These are phyloP conservation scores for Batkoa obscura DNA, from an alignment of 371 early-diverging fungal species.

Conservation along the genomic window DNA sequence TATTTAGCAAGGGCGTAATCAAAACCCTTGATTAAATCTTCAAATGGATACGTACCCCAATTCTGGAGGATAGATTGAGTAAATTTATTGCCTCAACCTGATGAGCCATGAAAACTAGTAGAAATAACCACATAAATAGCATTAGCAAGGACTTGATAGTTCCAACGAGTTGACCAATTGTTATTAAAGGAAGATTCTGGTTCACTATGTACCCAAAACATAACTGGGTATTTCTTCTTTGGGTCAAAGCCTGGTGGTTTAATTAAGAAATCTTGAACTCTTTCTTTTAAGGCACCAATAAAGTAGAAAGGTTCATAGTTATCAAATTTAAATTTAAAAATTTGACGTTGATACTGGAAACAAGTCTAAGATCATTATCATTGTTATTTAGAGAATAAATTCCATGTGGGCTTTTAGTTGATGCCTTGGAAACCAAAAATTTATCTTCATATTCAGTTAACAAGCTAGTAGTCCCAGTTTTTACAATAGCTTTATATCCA, in stretches of 20 bases:
- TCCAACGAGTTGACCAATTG: conserved; percentile 11
- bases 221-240: conserved; percentile 47
- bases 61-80: conserved; percentile 50
- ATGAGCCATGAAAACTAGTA: conserved; percentile 60
- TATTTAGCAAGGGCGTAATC: conserved; percentile 35
- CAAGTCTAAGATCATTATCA: conserved; percentile 13
- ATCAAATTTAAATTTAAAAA: conserved; percentile 11
- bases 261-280: conserved; percentile 49
- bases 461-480: conserved; percentile 9
- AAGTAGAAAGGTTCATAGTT: conserved; percentile 41
- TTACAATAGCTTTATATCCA: conserved; percentile 4
- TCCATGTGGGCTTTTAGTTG: conserved; percentile 26
- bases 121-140: conserved; percentile 55
- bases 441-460: conserved; percentile 17
- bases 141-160: conserved; percentile 51
- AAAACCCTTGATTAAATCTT: conserved; percentile 51
- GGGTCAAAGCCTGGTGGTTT: conserved; percentile 43
- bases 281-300: conserved; percentile 32
- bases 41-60: conserved; percentile 61
- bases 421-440: conserved; percentile 20
- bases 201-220: conserved; percentile 58
- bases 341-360: conserved; percentile 13
- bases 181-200: conserved; percentile 6
- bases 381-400: conserved; percentile 14
- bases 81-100: conserved; percentile 60